These are phyloP conservation scores for Paramecium primaurelia DNA, from an alignment of 73 alveolate genomes.

Conservation along the genomic window DNA sequence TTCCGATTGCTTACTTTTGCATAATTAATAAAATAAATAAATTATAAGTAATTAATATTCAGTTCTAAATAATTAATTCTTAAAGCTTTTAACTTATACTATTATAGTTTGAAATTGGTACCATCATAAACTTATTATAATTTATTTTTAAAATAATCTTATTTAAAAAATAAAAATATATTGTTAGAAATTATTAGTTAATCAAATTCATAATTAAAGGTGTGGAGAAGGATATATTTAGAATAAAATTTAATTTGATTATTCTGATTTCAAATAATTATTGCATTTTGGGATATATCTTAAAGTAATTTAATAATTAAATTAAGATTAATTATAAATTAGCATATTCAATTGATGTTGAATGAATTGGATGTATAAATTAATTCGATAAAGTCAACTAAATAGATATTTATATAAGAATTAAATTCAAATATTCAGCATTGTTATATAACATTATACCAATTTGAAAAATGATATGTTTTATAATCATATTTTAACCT, in stretches of 20 bases:
- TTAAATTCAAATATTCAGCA: too few species aligned
- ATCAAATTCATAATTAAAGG: too few species aligned
- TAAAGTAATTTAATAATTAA: not conserved
- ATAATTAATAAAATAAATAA: not conserved
- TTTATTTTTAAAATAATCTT: not conserved
- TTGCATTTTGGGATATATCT: not conserved
- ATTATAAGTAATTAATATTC: not conserved
- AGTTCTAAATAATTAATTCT: not conserved
- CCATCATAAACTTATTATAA: not conserved
- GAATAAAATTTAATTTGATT: not conserved
- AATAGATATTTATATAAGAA: too few species aligned
- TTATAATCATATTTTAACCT: too few species aligned
- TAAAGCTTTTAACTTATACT: not conserved
- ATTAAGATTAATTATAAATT: too few species aligned
- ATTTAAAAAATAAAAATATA: too few species aligned
- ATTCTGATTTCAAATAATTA: too few species aligned
- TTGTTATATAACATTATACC: too few species aligned
- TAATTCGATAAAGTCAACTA: too few species aligned
- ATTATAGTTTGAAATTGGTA: not conserved
- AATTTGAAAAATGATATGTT: too few species aligned
- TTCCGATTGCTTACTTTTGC: not conserved
- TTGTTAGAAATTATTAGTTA: not conserved
- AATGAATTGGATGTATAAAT: too few species aligned
- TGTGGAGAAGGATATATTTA: not conserved
- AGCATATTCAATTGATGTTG: not conserved